Base-by-base conservation (phyloP, 2,329 filamentous ascomycete species). In the Botrytis paeoniae region DNA sequence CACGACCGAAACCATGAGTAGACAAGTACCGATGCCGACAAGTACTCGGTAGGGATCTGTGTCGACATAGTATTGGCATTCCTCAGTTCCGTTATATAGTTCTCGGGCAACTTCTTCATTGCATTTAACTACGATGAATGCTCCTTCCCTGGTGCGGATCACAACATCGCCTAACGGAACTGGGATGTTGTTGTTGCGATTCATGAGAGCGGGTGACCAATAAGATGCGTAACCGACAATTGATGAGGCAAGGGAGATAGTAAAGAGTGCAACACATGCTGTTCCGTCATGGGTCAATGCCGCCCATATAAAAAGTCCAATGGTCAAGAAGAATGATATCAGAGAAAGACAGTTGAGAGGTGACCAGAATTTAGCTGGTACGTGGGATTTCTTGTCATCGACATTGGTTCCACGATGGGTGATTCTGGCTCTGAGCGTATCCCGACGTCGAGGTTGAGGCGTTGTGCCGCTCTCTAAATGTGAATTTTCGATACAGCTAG, bases 1-100 rank as follows among this genome's bases (percentile, higher is more conserved):
- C 20, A 91, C 87, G 18, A 91, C 87, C 1, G 86, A 85, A 5
- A 87, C 78, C 89, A 91, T 91, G 62, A 91, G 84, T 39, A 90
- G 76, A 14, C 88, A 84, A 14, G 89, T 91, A 48, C 87, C 88
- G 2, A 86, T 60, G 0, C 85, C 88, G 81, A 91, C 89, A 12
- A 89, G 83, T 0, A 83, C 79, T 32, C 86, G 85, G 78, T 89
- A 89, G 2, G 76, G n/a, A 78, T 81, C 69, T 4, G 74, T 41
- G 80, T 83, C 80, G 60, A 89, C 84, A 37, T 84, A 82, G 76
- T 90, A 91, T 41, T 85, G 78, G 79, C 89, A 91, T 77, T 88
- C 85, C 76, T 90, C 88, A 0, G 87, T 89, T 25, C 88, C 88
- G 0, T 84, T 85, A 80, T 90, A 91, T 0, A 91, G 83, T 78